Conservation (phyloP, 1,139 yeast genomes). For the Suhomyces taliae region DNA sequence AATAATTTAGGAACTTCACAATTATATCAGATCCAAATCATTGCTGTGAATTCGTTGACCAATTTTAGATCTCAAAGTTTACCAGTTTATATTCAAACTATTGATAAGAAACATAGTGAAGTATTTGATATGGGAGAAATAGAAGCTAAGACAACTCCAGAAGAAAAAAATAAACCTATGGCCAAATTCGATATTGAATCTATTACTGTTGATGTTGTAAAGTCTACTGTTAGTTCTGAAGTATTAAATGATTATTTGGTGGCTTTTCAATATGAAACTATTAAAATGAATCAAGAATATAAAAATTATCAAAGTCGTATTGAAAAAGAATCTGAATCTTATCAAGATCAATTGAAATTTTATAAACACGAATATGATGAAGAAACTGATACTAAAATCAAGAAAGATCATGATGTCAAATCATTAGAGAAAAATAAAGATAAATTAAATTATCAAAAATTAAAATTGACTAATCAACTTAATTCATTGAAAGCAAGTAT, state of each 20-base stretch:
- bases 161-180: neutral
- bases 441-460: constrained; percentile 29
- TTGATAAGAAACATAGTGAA: constrained; percentile 6
- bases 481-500: constrained; percentile 23
- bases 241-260: constrained; percentile 25
- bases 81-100: constrained; percentile 28
- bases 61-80: constrained; percentile 38
- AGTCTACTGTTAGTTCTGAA: constrained; percentile 11
- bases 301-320: constrained; percentile 21
- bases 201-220: constrained; percentile 12
- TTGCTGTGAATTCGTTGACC: constrained; percentile 40
- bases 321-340: constrained; percentile 23
- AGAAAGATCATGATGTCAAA: constrained; percentile 35
- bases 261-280: constrained; percentile 32
- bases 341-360: constrained; percentile 21
- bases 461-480: constrained; percentile 33
- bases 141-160: neutral
- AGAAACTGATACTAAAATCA: constrained; percentile 31
- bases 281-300: constrained; percentile 26
- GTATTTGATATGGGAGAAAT: constrained; percentile 4
- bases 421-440: constrained; percentile 36
- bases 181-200: constrained; percentile 8
- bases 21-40: constrained; percentile 38
- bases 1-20: constrained; percentile 31
- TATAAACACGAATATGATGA: constrained; percentile 32